phyloP scores from a whole-genome alignment of 306 rosid genomes.

The Lablab purpureus region DNA sequence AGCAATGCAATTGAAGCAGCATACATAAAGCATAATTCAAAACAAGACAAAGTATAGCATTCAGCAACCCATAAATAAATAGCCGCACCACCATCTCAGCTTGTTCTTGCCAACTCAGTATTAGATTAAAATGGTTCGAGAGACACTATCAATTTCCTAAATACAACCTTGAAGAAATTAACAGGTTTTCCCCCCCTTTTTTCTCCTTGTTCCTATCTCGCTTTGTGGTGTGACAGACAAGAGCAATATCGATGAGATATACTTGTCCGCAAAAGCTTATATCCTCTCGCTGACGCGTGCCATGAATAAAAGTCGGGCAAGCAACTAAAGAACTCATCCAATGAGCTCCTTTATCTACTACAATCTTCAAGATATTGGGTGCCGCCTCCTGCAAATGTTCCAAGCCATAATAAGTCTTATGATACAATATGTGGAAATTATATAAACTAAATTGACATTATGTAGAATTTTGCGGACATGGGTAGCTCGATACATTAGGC shows the following conservation, averaged over 20 bases:
- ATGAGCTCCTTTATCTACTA: conserved; percentile 53
- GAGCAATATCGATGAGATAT: conserved; percentile 42
- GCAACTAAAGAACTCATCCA: conserved; percentile 54
- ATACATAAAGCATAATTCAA: conserved; percentile 25
- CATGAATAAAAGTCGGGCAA: conserved; percentile 69
- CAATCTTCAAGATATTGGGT: conserved; percentile 71
- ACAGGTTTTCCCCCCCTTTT: conserved; percentile 14
- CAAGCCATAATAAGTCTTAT: conserved; percentile 25
- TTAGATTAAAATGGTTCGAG: conserved; percentile 44
- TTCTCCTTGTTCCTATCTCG: conserved; percentile 32
- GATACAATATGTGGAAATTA: neutral
- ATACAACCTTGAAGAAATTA: conserved; percentile 39
- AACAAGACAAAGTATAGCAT: conserved; percentile 21
- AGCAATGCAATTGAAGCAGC: conserved; percentile 35
- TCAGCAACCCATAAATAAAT: conserved; percentile 32
- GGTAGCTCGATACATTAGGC: too few species aligned
- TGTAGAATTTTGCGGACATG: too few species aligned
- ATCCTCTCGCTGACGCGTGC: conserved; percentile 54
- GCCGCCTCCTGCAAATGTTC: conserved; percentile 81
- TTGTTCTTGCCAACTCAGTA: conserved; percentile 53
- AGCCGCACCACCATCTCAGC: conserved; percentile 57
- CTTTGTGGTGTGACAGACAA: conserved; percentile 46
- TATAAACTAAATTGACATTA: neutral
- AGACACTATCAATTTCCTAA: conserved; percentile 37
- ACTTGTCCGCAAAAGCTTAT: conserved; percentile 52